Evolutionary conservation across 352 stramenopile genomes (phyloP), one percentile per base, ranked within the genome.

Genomic region (Elongisporangium prolatum): DNA sequence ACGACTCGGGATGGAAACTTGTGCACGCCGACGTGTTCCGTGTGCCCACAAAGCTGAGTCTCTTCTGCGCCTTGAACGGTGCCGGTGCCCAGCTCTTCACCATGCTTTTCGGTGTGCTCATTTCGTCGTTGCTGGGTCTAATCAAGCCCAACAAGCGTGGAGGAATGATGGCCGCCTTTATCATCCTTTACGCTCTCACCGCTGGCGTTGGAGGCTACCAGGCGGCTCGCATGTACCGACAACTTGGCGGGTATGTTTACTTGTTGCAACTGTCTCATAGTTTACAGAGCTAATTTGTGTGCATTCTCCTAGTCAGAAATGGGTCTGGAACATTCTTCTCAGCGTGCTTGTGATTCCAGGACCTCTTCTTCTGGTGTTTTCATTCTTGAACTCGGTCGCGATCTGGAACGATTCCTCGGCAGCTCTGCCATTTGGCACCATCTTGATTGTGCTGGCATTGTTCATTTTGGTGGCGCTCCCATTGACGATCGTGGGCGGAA

Each of bases 1-100:
- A 98, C 67, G 95, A 98, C 66, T 97, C 91, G 3, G 93, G 95
- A n/a, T 99, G 96, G 96, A 99, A 99, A 64, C 80, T 98, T 1
- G 89, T 99, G 61, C 94, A 98, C 59, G 96, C 92, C 13, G 95
- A 99, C 64, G 96, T 99, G 4, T 99, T 99, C 69, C 86, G 96
- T 49, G 94, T 97, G 67, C 96, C 96, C n/a, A 67, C 84, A 18
- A 73, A 95, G 40, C 68, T 96, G 49, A 96, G 76, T 37, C 53
- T 98, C 8, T 98, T 99, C 63, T 93, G 87, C 53, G 91, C 94
- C 0, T 72, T 98, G 17, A 89, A 87, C 40, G 97, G 97, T 59
- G 88, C 94, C 20, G 97, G 97, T 22, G 93, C 93, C 0, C 96
- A 99, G 67, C 75, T 99, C 17, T 95, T 98, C 48, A 77, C 95